Evolutionary conservation across 306 rosid genomes (phyloP).

Genomic region (Mimosa pudica): DNA sequence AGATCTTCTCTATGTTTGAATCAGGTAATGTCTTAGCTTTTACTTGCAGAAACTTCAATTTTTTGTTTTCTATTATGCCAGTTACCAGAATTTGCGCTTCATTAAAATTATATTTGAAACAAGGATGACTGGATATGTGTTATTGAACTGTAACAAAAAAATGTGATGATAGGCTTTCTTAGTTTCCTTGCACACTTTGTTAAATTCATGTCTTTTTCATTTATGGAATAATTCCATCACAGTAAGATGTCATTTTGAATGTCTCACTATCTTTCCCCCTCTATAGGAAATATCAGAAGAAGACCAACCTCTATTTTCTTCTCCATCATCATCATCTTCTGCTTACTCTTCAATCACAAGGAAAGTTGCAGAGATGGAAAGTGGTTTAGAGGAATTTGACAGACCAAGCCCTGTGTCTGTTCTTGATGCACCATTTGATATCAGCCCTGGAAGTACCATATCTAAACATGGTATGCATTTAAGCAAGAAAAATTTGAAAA

Average conservation of each 20-base stretch:
- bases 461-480: conserved; percentile 56
- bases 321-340: conserved; percentile 54
- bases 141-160: conserved; percentile 8
- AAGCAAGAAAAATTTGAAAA: neutral
- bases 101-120: conserved; percentile 15
- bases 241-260: neutral
- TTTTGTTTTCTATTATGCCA: neutral
- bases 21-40: conserved; percentile 49
- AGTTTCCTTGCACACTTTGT: neutral
- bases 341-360: conserved; percentile 44
- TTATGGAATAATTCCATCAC: neutral
- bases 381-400: conserved; percentile 50
- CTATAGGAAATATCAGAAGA: conserved; percentile 63
- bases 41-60: neutral
- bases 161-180: neutral
- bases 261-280: neutral
- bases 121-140: neutral
- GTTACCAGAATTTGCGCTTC: neutral
- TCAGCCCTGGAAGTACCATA: conserved; percentile 49
- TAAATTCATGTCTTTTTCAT: conserved; percentile 9
- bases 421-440: conserved; percentile 70
- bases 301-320: conserved; percentile 50
- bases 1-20: conserved; percentile 43
- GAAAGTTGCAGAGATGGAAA: conserved; percentile 54
- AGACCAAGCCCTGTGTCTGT: conserved; percentile 92